Evolutionary conservation across 345 rosid genomes (phyloP).

Genomic region (Citrus hindsii): DNA sequence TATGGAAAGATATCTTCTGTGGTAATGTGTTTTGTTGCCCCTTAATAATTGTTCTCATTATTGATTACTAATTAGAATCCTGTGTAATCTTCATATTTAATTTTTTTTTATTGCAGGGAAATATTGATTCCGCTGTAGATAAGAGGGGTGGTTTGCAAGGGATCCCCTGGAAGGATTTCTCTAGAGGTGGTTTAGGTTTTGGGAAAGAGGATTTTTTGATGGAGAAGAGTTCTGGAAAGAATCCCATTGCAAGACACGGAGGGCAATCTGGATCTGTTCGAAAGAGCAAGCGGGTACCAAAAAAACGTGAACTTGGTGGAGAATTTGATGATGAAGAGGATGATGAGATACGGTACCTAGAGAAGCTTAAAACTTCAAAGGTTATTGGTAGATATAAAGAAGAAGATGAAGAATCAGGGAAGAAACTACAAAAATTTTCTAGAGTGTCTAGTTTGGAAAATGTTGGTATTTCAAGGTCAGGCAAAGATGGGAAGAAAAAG

Average conservation of each 20-base stretch:
- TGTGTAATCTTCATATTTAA: constrained; percentile 17
- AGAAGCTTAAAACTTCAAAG: constrained; percentile 67
- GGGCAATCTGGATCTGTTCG: constrained; percentile 56
- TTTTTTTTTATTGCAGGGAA: constrained; percentile 44
- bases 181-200: constrained; percentile 45
- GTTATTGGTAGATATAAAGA: constrained; percentile 36
- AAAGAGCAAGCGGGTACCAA: constrained; percentile 74
- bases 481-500: constrained; percentile 58
- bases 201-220: constrained; percentile 52
- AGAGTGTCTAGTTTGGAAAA: constrained; percentile 51
- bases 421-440: constrained; percentile 59
- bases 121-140: constrained; percentile 42
- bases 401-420: constrained; percentile 53
- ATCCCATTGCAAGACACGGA: constrained; percentile 43
- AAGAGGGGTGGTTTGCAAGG: constrained; percentile 62
- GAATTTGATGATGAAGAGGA: constrained; percentile 69
- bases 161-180: constrained; percentile 73
- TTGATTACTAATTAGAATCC: constrained; percentile 16
- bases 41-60: constrained; percentile 3
- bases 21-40: constrained; percentile 14
- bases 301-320: constrained; percentile 57
- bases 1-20: constrained; percentile 27
- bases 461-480: constrained; percentile 27
- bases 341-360: constrained; percentile 83
- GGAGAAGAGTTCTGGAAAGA: constrained; percentile 47